phyloP scores from a whole-genome alignment of 805 yeast species.

The Hemisphaericaspora nanyangensis region DNA sequence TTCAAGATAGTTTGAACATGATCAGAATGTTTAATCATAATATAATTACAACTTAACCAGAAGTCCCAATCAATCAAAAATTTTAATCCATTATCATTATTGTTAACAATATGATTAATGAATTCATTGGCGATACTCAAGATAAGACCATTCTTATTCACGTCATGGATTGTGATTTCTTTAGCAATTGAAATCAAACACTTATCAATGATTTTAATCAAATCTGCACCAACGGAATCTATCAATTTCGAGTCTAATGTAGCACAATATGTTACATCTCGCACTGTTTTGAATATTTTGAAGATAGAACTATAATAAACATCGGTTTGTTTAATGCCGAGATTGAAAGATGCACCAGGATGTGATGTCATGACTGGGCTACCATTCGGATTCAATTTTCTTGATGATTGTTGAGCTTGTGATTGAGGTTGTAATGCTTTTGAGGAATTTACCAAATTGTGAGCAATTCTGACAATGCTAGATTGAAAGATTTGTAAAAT shows the following conservation, averaged over 20 bases:
- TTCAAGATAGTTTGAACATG: conserved; percentile 61
- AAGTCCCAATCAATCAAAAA: conserved; percentile 62
- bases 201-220: conserved; percentile 26
- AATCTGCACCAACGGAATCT: conserved; percentile 11
- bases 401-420: background rate
- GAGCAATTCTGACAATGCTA: conserved; percentile 22
- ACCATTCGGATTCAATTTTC: background rate
- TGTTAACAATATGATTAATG: conserved; percentile 28
- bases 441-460: conserved; percentile 8
- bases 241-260: conserved; percentile 4
- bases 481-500: conserved; percentile 39
- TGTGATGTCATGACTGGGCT: background rate
- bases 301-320: conserved; percentile 36
- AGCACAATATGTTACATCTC: conserved; percentile 29
- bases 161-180: conserved; percentile 33
- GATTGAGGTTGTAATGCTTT: conserved; percentile 2
- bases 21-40: conserved; percentile 56
- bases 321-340: conserved; percentile 24
- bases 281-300: conserved; percentile 35
- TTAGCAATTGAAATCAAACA: conserved; percentile 33
- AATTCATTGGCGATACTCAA: conserved; percentile 40
- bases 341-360: conserved; percentile 5
- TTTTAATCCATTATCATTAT: conserved; percentile 4
- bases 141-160: conserved; percentile 34
- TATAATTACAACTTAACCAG: conserved; percentile 60